These are phyloP conservation scores for Hygrocybe punicea DNA, from an alignment of 768 basidiomycete species.

Conservation along the genomic window DNA sequence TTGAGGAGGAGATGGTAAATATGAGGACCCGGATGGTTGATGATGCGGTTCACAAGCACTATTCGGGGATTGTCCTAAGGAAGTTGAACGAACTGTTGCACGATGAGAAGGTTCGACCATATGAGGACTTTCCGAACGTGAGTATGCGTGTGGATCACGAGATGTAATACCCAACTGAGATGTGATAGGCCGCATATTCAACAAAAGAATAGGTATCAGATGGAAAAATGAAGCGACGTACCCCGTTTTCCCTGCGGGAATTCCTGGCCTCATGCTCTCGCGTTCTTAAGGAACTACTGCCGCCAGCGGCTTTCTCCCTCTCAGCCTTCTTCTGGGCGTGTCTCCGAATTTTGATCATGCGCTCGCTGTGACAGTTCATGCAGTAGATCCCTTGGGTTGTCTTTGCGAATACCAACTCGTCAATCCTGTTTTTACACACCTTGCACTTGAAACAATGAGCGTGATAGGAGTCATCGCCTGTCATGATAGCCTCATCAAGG, in stretches of 20 bases:
- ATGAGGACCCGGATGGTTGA: constrained; percentile 12
- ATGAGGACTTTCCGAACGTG: not conserved
- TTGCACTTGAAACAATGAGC: constrained; percentile 99
- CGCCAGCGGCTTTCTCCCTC: constrained; percentile 45
- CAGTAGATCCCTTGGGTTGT: constrained; percentile 98
- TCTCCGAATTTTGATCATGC: constrained; percentile 87
- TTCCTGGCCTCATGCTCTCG: constrained; percentile 41
- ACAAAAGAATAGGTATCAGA: not conserved
- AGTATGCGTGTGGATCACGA: not conserved
- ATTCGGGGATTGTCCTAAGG: not conserved
- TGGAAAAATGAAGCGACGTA: constrained; percentile 30
- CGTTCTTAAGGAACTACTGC: constrained; percentile 39
- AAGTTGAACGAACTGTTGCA: not conserved
- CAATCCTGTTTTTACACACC: constrained; percentile 89
- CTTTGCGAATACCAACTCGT: constrained; percentile 98
- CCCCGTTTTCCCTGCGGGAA: constrained; percentile 41
- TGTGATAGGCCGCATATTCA: no score
- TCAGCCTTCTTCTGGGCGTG: constrained; percentile 88
- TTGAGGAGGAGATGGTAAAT: constrained; percentile 29
- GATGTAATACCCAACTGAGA: not conserved
- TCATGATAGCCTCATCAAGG: constrained; percentile 99
- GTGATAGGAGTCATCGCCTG: constrained; percentile 97
- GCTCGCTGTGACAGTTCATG: constrained; percentile 97
- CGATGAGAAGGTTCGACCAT: not conserved
- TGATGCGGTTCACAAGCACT: constrained; percentile 2